Evolutionary conservation across 208 protist genomes (phyloP).

Genomic region (Leishmania aethiopica): DNA sequence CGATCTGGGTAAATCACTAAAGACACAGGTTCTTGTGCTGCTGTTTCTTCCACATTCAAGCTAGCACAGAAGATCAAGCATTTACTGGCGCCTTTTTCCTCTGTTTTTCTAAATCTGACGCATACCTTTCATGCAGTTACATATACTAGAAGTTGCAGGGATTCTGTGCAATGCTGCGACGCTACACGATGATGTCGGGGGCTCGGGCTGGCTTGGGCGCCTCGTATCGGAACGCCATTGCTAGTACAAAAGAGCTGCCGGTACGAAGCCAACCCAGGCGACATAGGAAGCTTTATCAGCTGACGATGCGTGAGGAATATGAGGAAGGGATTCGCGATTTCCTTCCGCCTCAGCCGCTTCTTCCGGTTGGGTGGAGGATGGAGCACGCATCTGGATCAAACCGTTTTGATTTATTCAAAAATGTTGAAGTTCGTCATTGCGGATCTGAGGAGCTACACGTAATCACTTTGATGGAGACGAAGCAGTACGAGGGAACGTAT

Average conservation of each 20-base stretch:
- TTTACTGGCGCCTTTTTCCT: neutral
- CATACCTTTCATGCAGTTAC: neutral
- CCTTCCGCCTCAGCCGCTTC: slow-evolving; percentile 61
- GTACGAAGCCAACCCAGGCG: slow-evolving; percentile 24
- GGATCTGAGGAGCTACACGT: slow-evolving; percentile 72
- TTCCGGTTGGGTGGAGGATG: slow-evolving; percentile 72
- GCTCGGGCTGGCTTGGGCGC: neutral
- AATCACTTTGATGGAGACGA: slow-evolving; percentile 72
- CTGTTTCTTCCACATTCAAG: neutral
- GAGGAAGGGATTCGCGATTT: slow-evolving; percentile 87
- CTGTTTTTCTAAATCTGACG: neutral
- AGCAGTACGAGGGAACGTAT: slow-evolving; percentile 83
- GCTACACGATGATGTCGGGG: neutral
- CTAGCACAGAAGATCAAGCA: too few relatives aligned
- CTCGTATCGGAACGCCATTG: neutral
- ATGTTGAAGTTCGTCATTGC: slow-evolving; percentile 62
- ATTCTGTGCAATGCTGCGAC: neutral
- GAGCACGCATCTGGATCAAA: slow-evolving; percentile 54
- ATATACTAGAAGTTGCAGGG: neutral
- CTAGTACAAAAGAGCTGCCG: neutral
- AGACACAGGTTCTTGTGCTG: neutral
- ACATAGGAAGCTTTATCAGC: slow-evolving; percentile 50
- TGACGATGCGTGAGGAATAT: slow-evolving; percentile 62
- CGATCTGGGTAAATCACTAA: neutral
- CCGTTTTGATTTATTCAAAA: slow-evolving; percentile 78